These are phyloP conservation scores for Ophiosphaerella herpotricha DNA, from an alignment of 2,329 filamentous ascomycete genomes.

Conservation along the genomic window DNA sequence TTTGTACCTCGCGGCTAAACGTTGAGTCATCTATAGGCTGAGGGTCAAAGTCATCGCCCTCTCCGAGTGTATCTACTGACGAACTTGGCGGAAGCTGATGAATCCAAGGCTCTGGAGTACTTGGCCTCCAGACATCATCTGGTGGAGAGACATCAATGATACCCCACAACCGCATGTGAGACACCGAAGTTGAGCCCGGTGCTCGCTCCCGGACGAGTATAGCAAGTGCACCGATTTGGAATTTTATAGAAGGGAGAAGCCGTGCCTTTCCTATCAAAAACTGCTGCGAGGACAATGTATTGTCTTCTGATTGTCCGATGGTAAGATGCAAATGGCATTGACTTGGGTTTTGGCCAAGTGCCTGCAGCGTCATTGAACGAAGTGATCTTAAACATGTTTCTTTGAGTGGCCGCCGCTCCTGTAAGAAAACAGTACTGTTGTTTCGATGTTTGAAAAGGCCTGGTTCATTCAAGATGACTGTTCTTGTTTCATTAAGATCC, in stretches of 20 bases:
- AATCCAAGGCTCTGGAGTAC: constrained; percentile 21
- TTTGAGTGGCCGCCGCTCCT: constrained; percentile 10
- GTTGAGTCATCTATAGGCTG: not conserved
- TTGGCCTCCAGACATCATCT: not conserved
- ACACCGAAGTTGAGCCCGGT: constrained; percentile 31
- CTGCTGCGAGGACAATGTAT: constrained; percentile 51
- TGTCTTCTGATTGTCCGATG: constrained; percentile 62
- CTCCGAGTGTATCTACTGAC: not conserved
- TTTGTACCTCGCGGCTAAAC: constrained; percentile 19
- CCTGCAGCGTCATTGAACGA: constrained; percentile 23
- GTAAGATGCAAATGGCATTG: constrained; percentile 59
- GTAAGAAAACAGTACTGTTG: constrained; percentile 51
- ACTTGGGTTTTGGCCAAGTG: constrained; percentile 26
- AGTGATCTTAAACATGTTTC: constrained; percentile 17
- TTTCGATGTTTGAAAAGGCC: constrained; percentile 57
- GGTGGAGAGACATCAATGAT: constrained; percentile 46
- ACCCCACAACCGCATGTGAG: constrained; percentile 63
- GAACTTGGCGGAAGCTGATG: not conserved
- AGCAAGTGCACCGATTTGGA: constrained; percentile 55
- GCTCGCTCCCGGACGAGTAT: constrained; percentile 58
- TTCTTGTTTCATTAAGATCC: not conserved
- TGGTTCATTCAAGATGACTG: constrained; percentile 44
- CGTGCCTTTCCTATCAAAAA: constrained; percentile 59
- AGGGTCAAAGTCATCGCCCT: not conserved
- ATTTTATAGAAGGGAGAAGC: constrained; percentile 55